phyloP scores from a whole-genome alignment of 371 early-diverging fungal species.

The Syncephalis fuscata region DNA sequence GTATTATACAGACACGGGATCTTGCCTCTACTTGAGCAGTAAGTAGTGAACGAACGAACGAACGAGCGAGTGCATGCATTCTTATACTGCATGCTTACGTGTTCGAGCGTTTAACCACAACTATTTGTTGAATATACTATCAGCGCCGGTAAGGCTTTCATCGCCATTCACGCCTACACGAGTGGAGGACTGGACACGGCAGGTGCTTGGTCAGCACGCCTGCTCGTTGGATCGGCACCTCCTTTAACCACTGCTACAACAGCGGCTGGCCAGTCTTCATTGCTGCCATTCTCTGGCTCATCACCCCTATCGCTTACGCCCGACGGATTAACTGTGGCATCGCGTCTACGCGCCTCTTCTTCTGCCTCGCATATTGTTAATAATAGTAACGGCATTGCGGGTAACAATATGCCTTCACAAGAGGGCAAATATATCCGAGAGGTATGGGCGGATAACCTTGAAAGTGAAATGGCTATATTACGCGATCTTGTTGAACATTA shows the following conservation, averaged over 20 bases:
- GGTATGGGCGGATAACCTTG: constrained; percentile 97
- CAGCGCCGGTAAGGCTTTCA: too few relatives aligned
- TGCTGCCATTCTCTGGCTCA: not conserved
- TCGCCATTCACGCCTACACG: not conserved
- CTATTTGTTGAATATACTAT: too few relatives aligned
- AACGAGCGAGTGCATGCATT: too few relatives aligned
- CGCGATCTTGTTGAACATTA: constrained; percentile 85
- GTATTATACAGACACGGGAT: too few relatives aligned
- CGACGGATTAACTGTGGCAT: not conserved
- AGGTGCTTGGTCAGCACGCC: not conserved
- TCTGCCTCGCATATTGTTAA: too few relatives aligned
- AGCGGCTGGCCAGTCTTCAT: not conserved
- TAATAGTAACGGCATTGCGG: too few relatives aligned
- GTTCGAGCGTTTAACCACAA: too few relatives aligned
- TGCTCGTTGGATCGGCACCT: not conserved
- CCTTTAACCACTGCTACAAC: too few relatives aligned
- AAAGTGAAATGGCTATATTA: constrained; percentile 85
- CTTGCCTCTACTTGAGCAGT: too few relatives aligned
- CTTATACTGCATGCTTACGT: too few relatives aligned
- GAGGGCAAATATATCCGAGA: constrained; percentile 56
- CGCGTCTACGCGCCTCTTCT: too few relatives aligned
- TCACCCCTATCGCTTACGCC: not conserved
- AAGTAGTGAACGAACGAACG: too few relatives aligned
- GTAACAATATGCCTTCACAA: constrained; percentile 19
- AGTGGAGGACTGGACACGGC: not conserved